A percentile compares a stretch with the other conserved stretches of the same genome.
Conservation (phyloP, 2,329 filamentous ascomycete genomes). For the Penicillium sp. region DNA sequence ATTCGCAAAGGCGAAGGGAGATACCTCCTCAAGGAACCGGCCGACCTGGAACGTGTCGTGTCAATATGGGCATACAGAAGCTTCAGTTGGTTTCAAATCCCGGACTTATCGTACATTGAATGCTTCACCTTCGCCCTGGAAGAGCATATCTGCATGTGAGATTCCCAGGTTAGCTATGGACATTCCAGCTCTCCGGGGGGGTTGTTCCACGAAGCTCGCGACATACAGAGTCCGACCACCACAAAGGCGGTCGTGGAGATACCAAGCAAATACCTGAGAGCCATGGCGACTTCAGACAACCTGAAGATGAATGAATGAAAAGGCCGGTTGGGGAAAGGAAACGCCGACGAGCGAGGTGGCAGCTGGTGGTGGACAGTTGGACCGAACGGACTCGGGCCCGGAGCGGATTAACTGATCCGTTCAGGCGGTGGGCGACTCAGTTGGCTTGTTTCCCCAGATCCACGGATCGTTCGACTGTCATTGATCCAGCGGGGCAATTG, state of each 20-base stretch:
- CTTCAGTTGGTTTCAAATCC: conserved; percentile 1
- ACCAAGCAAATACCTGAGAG: conserved; percentile 72
- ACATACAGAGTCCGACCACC: conserved; percentile 79
- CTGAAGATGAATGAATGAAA: conserved; percentile 27
- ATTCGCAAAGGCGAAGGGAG: conserved; percentile 91
- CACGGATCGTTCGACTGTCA: conserved; percentile 24
- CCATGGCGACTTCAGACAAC: conserved; percentile 59
- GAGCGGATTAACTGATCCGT: conserved; percentile 37
- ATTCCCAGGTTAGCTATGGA: conserved; percentile 24
- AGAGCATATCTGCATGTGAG: conserved; percentile 81
- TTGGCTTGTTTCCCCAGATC: conserved; percentile 33
- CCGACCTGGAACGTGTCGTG: conserved; percentile 66
- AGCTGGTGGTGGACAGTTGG: conserved; percentile 16
- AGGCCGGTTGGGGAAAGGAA: conserved; percentile 17
- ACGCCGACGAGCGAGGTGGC: conserved; percentile 20
- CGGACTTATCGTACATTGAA: conserved; percentile 75
- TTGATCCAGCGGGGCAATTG: conserved; percentile 13
- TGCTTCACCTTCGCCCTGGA: conserved; percentile 91
- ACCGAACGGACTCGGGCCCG: conserved; percentile 30
- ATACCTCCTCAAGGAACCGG: conserved; percentile 90
- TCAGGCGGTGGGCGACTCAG: conserved; percentile 22
- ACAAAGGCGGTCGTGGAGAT: conserved; percentile 69
- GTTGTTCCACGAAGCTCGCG: not conserved
- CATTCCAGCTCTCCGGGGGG: conserved; percentile 14
- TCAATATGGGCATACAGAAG: conserved; percentile 9